Base-by-base conservation (phyloP, 331 rosid species). In the Malus hybrid region DNA sequence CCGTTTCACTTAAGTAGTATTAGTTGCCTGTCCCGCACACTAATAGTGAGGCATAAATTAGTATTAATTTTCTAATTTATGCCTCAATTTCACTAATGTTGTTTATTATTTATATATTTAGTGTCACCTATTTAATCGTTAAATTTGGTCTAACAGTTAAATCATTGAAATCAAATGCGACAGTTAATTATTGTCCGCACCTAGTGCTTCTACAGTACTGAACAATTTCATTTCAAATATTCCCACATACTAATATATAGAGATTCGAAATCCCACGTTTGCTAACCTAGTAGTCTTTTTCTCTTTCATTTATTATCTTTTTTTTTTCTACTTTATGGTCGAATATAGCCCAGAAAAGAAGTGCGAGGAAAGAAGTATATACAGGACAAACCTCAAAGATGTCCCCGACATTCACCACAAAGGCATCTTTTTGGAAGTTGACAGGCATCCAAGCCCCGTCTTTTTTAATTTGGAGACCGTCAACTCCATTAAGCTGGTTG, bases 331-430 rank as follows among this genome's bases (percentile, higher is more conserved):
- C 46, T 9, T 39, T 39, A 2, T 39, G 12, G 68, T 29, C 5
- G 22, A 63, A n/a, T 9, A 11, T 19, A n/a, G 52, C 7, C 0
- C 6, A 32, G 6, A 28, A 13, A 22, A 54, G 66, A 31, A 33
- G 72, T 28, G 4, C 31, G 16, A 63, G 4, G 19, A 4, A 52
- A 16, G 44, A 28, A 48, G 42, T 8, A 28, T 4, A 52, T 52
- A 34, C 6, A 80, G 56, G 80, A 80, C 73, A 39, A 44, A 89
- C 97, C 96, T 88, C 92, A 67, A 90, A 74, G 3, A 86, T 76
- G 80, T 92, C 97, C 31, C 97, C 97, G 15, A 88, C 78, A 52
- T 90, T 87, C 63, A 92, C 88, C 18, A 84, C 84, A 67, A 92
- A 87, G 69, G 93, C 92, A 68, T 79, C 65, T 61, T 72, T 64